These are phyloP conservation scores for Aspergillus niger DNA, from an alignment of 2,329 filamentous ascomycete genomes.

Conservation along the genomic window DNA sequence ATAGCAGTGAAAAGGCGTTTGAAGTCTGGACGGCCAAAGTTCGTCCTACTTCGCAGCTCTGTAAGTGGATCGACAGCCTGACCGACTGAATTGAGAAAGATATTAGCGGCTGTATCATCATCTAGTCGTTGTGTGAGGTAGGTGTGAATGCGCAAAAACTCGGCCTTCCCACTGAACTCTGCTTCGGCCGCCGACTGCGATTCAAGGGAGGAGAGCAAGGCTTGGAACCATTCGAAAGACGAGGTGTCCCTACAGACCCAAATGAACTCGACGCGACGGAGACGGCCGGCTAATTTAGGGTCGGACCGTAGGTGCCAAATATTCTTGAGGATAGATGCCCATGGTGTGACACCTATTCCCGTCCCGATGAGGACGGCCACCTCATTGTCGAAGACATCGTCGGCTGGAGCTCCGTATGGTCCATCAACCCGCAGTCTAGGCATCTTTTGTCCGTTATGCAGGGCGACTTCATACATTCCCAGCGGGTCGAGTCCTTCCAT, in stretches of 20 bases:
- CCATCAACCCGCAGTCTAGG: slow-evolving; percentile 87
- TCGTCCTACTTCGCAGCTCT: slow-evolving; percentile 83
- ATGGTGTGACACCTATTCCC: slow-evolving; percentile 83
- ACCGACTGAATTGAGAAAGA: slow-evolving; percentile 93
- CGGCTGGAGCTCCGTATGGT: slow-evolving; percentile 92
- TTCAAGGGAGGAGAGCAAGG: slow-evolving; percentile 86
- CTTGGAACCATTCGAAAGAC: slow-evolving; percentile 99
- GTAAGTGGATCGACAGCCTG: slow-evolving; percentile 86
- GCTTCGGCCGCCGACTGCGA: slow-evolving; percentile 74
- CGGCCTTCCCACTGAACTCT: slow-evolving; percentile 55
- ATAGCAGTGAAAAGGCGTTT: slow-evolving; percentile 75
- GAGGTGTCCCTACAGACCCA: slow-evolving; percentile 96
- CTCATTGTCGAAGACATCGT: slow-evolving; percentile 96
- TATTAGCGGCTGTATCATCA: slow-evolving; percentile 90
- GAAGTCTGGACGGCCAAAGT: slow-evolving; percentile 95
- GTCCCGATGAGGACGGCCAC: slow-evolving; percentile 76
- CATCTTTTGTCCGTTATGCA: slow-evolving; percentile 92
- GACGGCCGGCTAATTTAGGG: slow-evolving; percentile 83
- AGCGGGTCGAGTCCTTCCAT: slow-evolving; percentile 88
- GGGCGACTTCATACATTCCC: slow-evolving; percentile 97
- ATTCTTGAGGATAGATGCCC: slow-evolving; percentile 88
- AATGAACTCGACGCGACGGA: slow-evolving; percentile 96
- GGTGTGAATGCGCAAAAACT: slow-evolving; percentile 97
- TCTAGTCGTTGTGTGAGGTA: slow-evolving; percentile 95
- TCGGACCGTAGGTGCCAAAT: slow-evolving; percentile 95